A percentile compares a stretch with the other conserved stretches of the same genome.
Evolutionary conservation across 78 protist genomes (phyloP).

Genomic region (Protostelium mycophagum): DNA sequence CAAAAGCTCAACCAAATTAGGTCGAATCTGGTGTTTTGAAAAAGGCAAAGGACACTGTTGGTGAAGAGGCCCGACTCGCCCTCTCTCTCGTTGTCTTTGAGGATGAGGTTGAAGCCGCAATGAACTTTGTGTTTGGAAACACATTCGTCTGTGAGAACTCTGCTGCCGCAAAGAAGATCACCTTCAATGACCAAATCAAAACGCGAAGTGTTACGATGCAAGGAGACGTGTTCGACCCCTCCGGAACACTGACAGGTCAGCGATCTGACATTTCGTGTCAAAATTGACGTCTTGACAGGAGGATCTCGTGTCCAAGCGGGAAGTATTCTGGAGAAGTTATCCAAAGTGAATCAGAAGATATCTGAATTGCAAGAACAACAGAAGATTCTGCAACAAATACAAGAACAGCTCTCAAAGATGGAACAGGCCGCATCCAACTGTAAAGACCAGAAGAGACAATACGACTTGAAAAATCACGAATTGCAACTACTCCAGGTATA

Average conservation of each 20-base stretch:
- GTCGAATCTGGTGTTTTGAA: not conserved
- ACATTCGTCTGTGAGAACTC: constrained; percentile 82
- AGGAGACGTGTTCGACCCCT: constrained; percentile 96
- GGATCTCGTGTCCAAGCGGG: constrained; percentile 24
- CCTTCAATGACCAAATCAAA: constrained; percentile 59
- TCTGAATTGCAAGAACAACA: not conserved
- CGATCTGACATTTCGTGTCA: not conserved
- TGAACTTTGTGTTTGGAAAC: constrained; percentile 92
- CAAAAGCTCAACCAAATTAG: not conserved
- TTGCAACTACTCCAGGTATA: not conserved
- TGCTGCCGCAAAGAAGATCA: constrained; percentile 41
- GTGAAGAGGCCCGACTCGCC: constrained; percentile 52
- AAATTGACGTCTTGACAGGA: not conserved
- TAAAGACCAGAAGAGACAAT: constrained; percentile 2
- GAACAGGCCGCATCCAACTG: constrained; percentile 4
- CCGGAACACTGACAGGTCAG: constrained; percentile 95
- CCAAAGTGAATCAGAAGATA: constrained; percentile 25
- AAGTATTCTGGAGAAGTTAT: constrained; percentile 33
- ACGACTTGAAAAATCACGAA: constrained; percentile 23
- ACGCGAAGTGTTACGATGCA: constrained; percentile 90
- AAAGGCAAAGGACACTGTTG: not conserved
- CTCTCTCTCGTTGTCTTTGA: constrained; percentile 75
- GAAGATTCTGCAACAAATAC: constrained; percentile 22
- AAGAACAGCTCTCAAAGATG: not conserved
- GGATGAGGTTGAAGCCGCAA: constrained; percentile 73